These are phyloP conservation scores for Penicillium angulare DNA, from an alignment of 495 filamentous ascomycete species.

Conservation along the genomic window DNA sequence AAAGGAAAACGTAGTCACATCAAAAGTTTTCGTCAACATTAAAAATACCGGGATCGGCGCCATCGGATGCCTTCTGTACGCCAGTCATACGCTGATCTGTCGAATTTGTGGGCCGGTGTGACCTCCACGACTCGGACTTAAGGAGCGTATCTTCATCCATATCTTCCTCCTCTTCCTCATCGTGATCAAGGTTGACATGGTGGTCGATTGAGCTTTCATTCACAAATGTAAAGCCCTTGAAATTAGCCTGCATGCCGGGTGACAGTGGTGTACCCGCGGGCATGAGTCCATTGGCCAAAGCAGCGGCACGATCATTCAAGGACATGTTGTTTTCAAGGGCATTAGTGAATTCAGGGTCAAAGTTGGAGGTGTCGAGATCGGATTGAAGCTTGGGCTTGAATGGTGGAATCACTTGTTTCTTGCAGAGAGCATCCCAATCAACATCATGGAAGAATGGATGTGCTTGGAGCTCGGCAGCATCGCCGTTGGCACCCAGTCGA, in stretches of 20 bases:
- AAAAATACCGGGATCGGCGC: conserved; percentile 67
- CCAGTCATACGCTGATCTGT: conserved; percentile 69
- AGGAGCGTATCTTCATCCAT: conserved; percentile 72
- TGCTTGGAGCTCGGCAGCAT: conserved; percentile 91
- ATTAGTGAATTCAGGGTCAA: conserved; percentile 97
- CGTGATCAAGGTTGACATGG: conserved; percentile 65
- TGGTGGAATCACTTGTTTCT: conserved; percentile 91
- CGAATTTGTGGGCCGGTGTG: conserved; percentile 35
- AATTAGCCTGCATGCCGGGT: conserved; percentile 95
- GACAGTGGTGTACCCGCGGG: conserved; percentile 79
- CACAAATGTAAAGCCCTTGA: conserved; percentile 97
- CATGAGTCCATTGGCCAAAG: conserved; percentile 70
- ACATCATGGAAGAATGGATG: conserved; percentile 95
- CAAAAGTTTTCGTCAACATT: conserved; percentile 72
- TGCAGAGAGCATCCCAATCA: conserved; percentile 81
- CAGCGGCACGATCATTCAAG: conserved; percentile 83
- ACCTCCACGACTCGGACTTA: conserved; percentile 50
- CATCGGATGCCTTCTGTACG: conserved; percentile 62
- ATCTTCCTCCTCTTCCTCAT: conserved; percentile 69
- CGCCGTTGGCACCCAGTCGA: conserved; percentile 82
- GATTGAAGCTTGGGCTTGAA: conserved; percentile 97
- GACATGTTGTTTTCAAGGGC: conserved; percentile 69
- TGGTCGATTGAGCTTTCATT: conserved; percentile 96
- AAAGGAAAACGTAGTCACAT: conserved; percentile 47
- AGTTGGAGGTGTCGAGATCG: conserved; percentile 94